Percentiles rank a stretch among this genome's conserved stretches.
phyloP scores from a whole-genome alignment of 306 rosid species.

The Vicia sativa region DNA sequence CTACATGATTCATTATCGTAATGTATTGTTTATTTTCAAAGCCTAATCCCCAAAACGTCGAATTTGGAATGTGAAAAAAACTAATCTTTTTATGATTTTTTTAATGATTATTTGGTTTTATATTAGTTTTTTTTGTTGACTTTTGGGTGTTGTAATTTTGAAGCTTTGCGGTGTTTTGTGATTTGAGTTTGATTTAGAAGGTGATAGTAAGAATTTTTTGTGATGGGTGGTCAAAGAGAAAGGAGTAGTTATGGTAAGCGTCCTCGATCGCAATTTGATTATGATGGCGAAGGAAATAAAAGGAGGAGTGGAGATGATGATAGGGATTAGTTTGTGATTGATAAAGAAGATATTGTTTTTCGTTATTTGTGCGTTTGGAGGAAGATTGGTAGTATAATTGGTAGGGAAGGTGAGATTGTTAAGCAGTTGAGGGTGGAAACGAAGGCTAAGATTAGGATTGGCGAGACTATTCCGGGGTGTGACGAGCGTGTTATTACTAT shows the following conservation, averaged over 20 bases:
- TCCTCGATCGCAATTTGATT: slow-evolving; percentile 65
- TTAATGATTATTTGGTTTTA: background rate
- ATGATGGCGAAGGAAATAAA: slow-evolving; percentile 73
- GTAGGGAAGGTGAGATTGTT: slow-evolving; percentile 98
- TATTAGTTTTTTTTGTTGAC: background rate
- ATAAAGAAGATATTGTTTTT: slow-evolving; percentile 79
- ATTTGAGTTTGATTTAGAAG: slow-evolving; percentile 33
- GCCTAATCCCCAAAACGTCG: background rate
- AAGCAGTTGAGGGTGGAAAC: slow-evolving; percentile 91
- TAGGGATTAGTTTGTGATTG: slow-evolving; percentile 82
- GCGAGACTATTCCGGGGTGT: slow-evolving; percentile 82
- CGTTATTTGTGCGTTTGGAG: slow-evolving; percentile 77
- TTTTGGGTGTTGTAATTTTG: slow-evolving; percentile 3
- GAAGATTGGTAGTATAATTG: slow-evolving; percentile 95
- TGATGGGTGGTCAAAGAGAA: slow-evolving; percentile 83
- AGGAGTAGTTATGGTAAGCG: slow-evolving; percentile 79
- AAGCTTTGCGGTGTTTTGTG: slow-evolving; percentile 8
- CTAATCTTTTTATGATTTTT: background rate
- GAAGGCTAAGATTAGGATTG: slow-evolving; percentile 87
- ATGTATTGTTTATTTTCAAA: background rate
- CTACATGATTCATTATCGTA: background rate
- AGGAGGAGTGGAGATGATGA: slow-evolving; percentile 83
- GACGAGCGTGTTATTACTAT: slow-evolving; percentile 88
- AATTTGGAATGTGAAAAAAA: background rate
- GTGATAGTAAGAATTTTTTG: slow-evolving; percentile 33